These are phyloP conservation scores for Auxenochlorella protothecoides DNA, from an alignment of 139 green algal genomes.

Conservation along the genomic window DNA sequence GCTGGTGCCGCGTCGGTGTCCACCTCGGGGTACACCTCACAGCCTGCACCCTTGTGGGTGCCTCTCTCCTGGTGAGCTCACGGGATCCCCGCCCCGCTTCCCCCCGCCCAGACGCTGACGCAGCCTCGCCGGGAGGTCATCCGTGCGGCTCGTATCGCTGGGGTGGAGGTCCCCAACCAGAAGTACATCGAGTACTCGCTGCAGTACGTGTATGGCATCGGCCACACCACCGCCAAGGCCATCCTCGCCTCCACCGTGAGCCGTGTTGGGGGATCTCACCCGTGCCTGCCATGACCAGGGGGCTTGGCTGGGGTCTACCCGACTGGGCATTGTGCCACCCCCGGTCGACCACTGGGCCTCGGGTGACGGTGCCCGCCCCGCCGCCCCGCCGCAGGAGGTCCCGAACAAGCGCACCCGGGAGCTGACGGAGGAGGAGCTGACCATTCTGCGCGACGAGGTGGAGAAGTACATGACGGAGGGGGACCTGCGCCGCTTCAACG, in stretches of 20 bases:
- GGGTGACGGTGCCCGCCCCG: too few relatives aligned
- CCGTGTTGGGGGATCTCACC: not conserved
- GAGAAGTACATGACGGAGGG: slow-evolving; percentile 83
- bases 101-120: not conserved
- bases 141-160: slow-evolving; percentile 81
- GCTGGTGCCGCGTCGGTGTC: too few relatives aligned
- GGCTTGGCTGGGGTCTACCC: too few relatives aligned
- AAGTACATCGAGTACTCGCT: slow-evolving; percentile 92
- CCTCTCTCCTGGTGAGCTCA: too few relatives aligned
- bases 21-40: too few relatives aligned
- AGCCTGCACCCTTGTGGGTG: too few relatives aligned
- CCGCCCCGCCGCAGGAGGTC: slow-evolving; percentile 43
- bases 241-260: slow-evolving; percentile 72
- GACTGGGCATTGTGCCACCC: too few relatives aligned
- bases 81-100: not conserved
- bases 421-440: slow-evolving; percentile 94
- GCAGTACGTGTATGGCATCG: slow-evolving; percentile 96
- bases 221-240: slow-evolving; percentile 76
- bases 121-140: slow-evolving; percentile 22
- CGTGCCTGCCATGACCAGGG: not conserved
- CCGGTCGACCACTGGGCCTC: too few relatives aligned
- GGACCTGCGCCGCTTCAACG: slow-evolving; percentile 80
- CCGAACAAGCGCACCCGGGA: slow-evolving; percentile 96
- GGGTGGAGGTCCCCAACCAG: slow-evolving; percentile 97
- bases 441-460: slow-evolving; percentile 79